Evolutionary conservation across 352 stramenopile species (phyloP), one percentile per base, ranked within the genome.

Genomic region (Hyaloperonospora brassicae): DNA sequence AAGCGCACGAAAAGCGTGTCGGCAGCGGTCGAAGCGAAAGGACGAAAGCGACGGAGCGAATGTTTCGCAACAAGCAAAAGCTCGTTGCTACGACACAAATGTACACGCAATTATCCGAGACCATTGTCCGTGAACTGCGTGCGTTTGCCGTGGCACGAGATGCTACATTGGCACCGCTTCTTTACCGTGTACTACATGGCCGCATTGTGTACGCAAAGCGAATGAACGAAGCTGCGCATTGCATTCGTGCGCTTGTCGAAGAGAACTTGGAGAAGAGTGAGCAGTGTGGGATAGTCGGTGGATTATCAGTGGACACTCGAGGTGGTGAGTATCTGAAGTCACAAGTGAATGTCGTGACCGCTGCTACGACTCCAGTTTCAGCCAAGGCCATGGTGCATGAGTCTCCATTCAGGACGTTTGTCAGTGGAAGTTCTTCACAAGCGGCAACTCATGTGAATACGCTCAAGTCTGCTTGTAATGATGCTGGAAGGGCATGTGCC

Each of bases 31-130:
- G 83, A 50, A 52, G 51, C 0, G 82, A 90, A 45, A 93, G 88
- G 59, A 55, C 70, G 24, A 89, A 89, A 31, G 72, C 89, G 4
- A 72, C 84, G 23, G 78, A 93, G 56, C 86, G 86, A 27, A 70
- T 90, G 46, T 63, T 86, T n/a, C 76, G 82, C 34, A 92, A 92
- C 47, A 79, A 92, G 46, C 75, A 92, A 64, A 93, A 93, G 52
- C 65, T 90, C 22, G 72, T 76, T 21, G 45, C 70, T 8, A 68
- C 71, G 43, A 88, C 78, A 9, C 82, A 76, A 44, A 59, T 76
- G 36, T 93, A 93, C 55, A 77, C 66, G 9, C 84, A 83, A 30
- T 56, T 66, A 10, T 87, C 79, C 2, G 82, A 93, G 30, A 57
- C 59, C 1, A 82, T 84, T 17, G 70, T 90, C 21, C 56, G 61